Conservation (phyloP, 2,329 filamentous ascomycete genomes). For the Hymenotorrendiella dingleyae region DNA sequence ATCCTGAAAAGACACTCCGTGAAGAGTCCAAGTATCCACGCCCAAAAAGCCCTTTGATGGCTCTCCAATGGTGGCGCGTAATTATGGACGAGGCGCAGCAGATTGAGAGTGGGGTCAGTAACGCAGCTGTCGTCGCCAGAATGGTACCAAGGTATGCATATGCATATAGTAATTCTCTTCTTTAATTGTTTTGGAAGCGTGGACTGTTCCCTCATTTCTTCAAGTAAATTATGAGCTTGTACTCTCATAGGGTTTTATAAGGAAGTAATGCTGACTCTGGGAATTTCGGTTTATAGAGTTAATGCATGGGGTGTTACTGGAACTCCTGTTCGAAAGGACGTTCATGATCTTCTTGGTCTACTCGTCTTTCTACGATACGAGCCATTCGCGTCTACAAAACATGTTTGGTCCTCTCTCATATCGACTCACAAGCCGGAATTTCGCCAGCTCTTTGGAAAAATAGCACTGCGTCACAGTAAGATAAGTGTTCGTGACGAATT, state of each 20-base stretch:
- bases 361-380: constrained; percentile 75
- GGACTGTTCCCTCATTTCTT: too few relatives aligned
- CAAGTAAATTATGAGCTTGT: too few relatives aligned
- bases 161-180: too few relatives aligned
- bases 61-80: constrained; percentile 67
- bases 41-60: constrained; percentile 68
- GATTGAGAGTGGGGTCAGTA: constrained; percentile 82
- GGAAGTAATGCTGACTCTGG: too few relatives aligned
- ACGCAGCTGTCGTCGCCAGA: constrained; percentile 74
- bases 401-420: constrained; percentile 64
- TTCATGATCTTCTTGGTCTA: constrained; percentile 73
- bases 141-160: constrained; percentile 72
- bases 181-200: too few relatives aligned
- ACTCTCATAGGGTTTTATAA: too few relatives aligned
- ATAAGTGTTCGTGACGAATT: constrained; percentile 73
- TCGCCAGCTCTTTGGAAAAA: constrained; percentile 58
- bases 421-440: constrained; percentile 58
- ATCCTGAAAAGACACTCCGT: constrained; percentile 63
- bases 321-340: constrained; percentile 77
- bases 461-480: constrained; percentile 84
- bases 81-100: constrained; percentile 80
- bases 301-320: constrained; percentile 92
- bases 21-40: constrained; percentile 58
- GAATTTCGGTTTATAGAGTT: too few relatives aligned
- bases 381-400: constrained; percentile 61